These are phyloP conservation scores for Mycosarcoma mackinlayi DNA, from an alignment of 1,284 basidiomycete species.

Conservation along the genomic window DNA sequence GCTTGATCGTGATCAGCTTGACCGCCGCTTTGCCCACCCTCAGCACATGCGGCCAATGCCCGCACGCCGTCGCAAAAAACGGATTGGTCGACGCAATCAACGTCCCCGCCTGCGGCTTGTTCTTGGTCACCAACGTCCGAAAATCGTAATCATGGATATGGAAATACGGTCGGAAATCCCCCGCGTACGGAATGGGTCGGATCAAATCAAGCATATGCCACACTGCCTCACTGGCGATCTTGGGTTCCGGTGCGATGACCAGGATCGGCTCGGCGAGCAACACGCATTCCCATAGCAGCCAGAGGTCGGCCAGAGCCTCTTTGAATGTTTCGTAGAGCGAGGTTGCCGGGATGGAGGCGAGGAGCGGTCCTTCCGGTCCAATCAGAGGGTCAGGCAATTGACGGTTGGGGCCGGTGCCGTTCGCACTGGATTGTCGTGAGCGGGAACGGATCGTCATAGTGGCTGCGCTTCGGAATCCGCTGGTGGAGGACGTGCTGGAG, in stretches of 20 bases:
- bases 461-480: slow-evolving; percentile 25
- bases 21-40: slow-evolving; percentile 71
- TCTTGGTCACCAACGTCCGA: slow-evolving; percentile 78
- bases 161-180: slow-evolving; percentile 91
- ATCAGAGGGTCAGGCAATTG: slow-evolving; percentile 44
- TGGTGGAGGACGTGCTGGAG: not conserved
- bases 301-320: slow-evolving; percentile 75
- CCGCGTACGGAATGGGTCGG: slow-evolving; percentile 84
- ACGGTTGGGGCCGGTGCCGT: slow-evolving; percentile 2
- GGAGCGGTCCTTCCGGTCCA: slow-evolving; percentile 51
- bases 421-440: slow-evolving; percentile 13
- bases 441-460: slow-evolving; percentile 39
- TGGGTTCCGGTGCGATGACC: slow-evolving; percentile 82
- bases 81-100: slow-evolving; percentile 94
- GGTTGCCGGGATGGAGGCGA: slow-evolving; percentile 80
- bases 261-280: slow-evolving; percentile 82
- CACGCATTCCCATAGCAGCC: slow-evolving; percentile 80
- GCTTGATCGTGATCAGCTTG: slow-evolving; percentile 45
- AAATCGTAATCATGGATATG: slow-evolving; percentile 94
- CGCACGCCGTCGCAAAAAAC: slow-evolving; percentile 85
- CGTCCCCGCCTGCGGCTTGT: slow-evolving; percentile 84
- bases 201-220: slow-evolving; percentile 79
- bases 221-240: slow-evolving; percentile 81
- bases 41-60: slow-evolving; percentile 89
- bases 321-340: slow-evolving; percentile 60